Percentiles rank a stretch among this genome's conserved stretches.
phyloP scores from a whole-genome alignment of 306 rosid species.

The Purshia tridentata region DNA sequence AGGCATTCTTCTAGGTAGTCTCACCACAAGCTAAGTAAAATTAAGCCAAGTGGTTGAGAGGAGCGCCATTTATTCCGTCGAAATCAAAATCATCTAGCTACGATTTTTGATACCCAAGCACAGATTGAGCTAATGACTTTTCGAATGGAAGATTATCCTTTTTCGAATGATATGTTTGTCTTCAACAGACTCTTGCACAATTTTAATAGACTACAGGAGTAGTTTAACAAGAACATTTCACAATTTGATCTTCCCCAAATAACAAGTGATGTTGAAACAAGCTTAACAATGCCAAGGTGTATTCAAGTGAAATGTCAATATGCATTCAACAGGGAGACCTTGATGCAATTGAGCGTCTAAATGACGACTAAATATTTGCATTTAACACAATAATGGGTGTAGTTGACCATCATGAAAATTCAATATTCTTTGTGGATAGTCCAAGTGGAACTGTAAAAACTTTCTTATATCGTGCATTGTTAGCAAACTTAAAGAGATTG shows the following conservation, averaged over 20 bases:
- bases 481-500: neutral
- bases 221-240: neutral
- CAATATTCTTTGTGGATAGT: too few species aligned
- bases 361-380: neutral
- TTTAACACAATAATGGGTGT: neutral
- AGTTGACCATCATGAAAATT: too few species aligned
- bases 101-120: too few species aligned
- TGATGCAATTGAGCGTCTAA: neutral
- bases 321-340: neutral
- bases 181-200: neutral
- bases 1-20: too few species aligned
- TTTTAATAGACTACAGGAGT: neutral
- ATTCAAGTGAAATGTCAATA: neutral
- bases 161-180: neutral
- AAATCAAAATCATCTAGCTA: too few species aligned
- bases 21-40: too few species aligned
- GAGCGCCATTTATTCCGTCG: too few species aligned
- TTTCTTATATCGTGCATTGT: neutral
- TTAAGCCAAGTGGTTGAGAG: too few species aligned
- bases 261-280: neutral
- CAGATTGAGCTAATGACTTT: too few species aligned
- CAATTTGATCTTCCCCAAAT: neutral
- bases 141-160: neutral
- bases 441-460: too few species aligned
- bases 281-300: neutral